A percentile compares a stretch with the other conserved stretches of the same genome.
phyloP scores from a whole-genome alignment of 768 basidiomycete species.

The Mycena belliarum region DNA sequence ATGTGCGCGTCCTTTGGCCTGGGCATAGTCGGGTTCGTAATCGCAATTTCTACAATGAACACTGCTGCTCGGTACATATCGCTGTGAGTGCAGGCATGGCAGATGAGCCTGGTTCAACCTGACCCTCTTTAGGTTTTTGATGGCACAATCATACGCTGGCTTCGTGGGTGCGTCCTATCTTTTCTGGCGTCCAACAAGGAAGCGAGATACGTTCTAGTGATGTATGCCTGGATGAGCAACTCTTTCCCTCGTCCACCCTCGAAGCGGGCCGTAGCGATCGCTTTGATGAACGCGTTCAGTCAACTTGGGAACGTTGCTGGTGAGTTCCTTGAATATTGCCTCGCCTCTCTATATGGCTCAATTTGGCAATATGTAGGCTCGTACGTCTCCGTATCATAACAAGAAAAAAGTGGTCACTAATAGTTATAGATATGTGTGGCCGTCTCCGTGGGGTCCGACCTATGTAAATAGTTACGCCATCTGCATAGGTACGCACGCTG shows the following conservation, averaged over 20 bases:
- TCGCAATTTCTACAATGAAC: constrained; percentile 73
- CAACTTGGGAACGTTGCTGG: constrained; percentile 79
- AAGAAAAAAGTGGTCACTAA: constrained; percentile 7
- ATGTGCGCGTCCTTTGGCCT: constrained; percentile 54
- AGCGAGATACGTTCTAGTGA: constrained; percentile 48
- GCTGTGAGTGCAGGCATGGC: constrained; percentile 43
- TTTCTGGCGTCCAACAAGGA: constrained; percentile 16
- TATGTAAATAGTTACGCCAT: constrained; percentile 73
- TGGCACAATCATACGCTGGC: constrained; percentile 74
- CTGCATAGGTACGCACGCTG: constrained; percentile 44
- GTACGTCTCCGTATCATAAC: constrained; percentile 40
- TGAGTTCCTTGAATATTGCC: neutral
- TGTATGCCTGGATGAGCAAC: constrained; percentile 53
- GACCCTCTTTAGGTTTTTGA: constrained; percentile 52
- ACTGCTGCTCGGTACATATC: constrained; percentile 69
- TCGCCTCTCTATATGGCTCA: neutral
- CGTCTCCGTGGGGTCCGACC: constrained; percentile 62
- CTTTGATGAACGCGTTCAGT: constrained; percentile 77
- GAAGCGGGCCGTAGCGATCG: constrained; percentile 72
- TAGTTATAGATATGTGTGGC: constrained; percentile 62
- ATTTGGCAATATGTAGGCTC: constrained; percentile 50
- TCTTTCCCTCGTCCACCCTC: constrained; percentile 73
- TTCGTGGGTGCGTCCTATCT: neutral
- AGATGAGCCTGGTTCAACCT: neutral
- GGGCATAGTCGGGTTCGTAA: constrained; percentile 73